These are phyloP conservation scores for Galerina marginata DNA, from an alignment of 768 basidiomycete species.

Conservation along the genomic window DNA sequence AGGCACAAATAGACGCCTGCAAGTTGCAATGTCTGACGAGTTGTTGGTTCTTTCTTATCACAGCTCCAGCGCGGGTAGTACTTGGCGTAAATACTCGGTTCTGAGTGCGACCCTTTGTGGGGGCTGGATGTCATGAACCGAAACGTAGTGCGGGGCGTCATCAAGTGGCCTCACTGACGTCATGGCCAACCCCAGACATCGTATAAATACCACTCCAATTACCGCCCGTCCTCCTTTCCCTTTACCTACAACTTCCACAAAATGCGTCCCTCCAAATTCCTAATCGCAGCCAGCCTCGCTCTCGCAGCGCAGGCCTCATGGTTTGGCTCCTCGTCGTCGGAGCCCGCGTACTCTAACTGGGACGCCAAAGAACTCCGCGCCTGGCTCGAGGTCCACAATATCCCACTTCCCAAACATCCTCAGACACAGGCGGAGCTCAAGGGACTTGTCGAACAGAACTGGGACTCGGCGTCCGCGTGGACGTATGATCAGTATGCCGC, in stretches of 20 bases:
- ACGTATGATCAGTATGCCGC: conserved; percentile 64
- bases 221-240: conserved; percentile 1
- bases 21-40: not conserved
- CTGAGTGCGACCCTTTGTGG: not conserved
- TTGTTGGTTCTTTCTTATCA: not conserved
- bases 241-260: conserved; percentile 2
- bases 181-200: conserved; percentile 23
- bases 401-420: conserved; percentile 54
- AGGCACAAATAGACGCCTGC: conserved; percentile 1
- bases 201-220: conserved; percentile 18
- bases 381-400: conserved; percentile 73
- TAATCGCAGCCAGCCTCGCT: conserved; percentile 30
- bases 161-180: conserved; percentile 23
- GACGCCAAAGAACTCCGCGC: conserved; percentile 62
- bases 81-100: not conserved
- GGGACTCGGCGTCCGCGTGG: conserved; percentile 59
- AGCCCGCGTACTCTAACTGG: conserved; percentile 56
- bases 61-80: not conserved
- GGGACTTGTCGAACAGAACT: conserved; percentile 64
- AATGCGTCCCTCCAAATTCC: conserved; percentile 29
- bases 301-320: conserved; percentile 54
- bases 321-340: conserved; percentile 47
- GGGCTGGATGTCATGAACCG: not conserved
- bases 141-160: conserved; percentile 12
- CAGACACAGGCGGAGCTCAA: conserved; percentile 47